Evolutionary conservation across 805 yeast species (phyloP), one percentile per base, ranked within the genome.

Genomic region (Saturnispora hagleri): DNA sequence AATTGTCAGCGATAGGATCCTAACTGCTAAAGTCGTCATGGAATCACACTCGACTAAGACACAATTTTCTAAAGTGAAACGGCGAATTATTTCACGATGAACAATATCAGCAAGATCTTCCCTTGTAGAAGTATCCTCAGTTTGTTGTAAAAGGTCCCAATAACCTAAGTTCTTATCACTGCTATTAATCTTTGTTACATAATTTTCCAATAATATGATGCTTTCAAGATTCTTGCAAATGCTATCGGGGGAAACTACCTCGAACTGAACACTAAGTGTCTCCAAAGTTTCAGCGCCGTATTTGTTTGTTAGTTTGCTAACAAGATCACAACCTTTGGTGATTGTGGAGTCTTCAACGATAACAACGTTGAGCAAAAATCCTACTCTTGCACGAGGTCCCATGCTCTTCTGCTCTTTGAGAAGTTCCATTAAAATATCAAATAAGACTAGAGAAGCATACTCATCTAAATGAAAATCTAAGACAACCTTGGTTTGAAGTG

Each of bases 1-100:
- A 5, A 89, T 89, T 0, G 95, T 84, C 51, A 86, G 67, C 0
- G 95, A 74, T 34, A 91, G 71, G n/a, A 86, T 80, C 55, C 82
- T 81, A 59, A 84, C 88, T 1, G 97, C 95, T 24, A 90, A 63
- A 42, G 82, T 74, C 1, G 96, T 86, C 95, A 88, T 86, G 27
- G 86, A 81, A 61, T 83, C 86, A 1, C 91, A 88, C 70, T 80
- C 79, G 8, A 89, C 47, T 3, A 88, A 69, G n/a, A 86, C 74
- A 0, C 65, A 60, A 15, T 70, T 66, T 12, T 68, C 64, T 5
- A 59, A 57, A 0, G 89, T 87, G 12, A 74, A 64, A 28, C 69
- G 63, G 33, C 73, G 58, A 2, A 83, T 66, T 4, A 83, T 57
- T 41, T 76, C 77, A 6, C 72, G 71, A 17, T 68, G 64, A 5